Base-by-base conservation (phyloP, 1,284 basidiomycete genomes). In the Meira miltonrushii region DNA sequence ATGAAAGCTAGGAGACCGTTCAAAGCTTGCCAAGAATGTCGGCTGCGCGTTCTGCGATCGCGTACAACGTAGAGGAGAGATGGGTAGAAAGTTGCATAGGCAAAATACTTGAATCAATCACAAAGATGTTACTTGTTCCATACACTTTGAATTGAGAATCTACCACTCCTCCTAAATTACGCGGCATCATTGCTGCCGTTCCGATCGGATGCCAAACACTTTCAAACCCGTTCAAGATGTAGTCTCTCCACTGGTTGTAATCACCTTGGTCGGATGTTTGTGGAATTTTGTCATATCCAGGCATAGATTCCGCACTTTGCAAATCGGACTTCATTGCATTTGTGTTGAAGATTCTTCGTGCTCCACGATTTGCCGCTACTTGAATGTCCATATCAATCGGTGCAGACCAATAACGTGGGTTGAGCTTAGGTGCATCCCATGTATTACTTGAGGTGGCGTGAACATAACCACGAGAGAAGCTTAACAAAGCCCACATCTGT, bases 171-270 rank as follows among this genome's bases (percentile, higher is more conserved):
- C 86, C 86, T 3, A 85, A 79, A 1, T 79, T 80, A 38, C 81
- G 79, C 40, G 76, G 79, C 82, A 85, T 85, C 85, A 88, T 86
- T 4, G 84, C 79, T 1, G 82, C 82, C 0, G 85, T 86, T 0
- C 83, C 85, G 46, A 87, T 80, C 3, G 85, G 85, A 74, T 85
- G 84, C 19, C 80, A 79, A n/a, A 84, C 83, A 4, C 82, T 78
- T 1, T 59, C 25, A 41, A 70, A 54, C 79, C 79, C 63, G 60
- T 73, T 44, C 61, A 76, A 57, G 38, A 74, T 68, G 79, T 79
- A 81, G 1, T 53, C 59, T n/a, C 61, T 60, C 81, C 81, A 82
- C 13, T 48, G 37, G 21, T 28, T 33, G 58, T 68, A 71, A 6
- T 63, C 53, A 8, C 80, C 78, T n/a, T 73, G 44, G 12, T 64